A percentile compares a stretch with the other conserved stretches of the same genome.
These are phyloP conservation scores for Rhizopogon vesiculosus DNA, from an alignment of 768 basidiomycete species.

Conservation along the genomic window DNA sequence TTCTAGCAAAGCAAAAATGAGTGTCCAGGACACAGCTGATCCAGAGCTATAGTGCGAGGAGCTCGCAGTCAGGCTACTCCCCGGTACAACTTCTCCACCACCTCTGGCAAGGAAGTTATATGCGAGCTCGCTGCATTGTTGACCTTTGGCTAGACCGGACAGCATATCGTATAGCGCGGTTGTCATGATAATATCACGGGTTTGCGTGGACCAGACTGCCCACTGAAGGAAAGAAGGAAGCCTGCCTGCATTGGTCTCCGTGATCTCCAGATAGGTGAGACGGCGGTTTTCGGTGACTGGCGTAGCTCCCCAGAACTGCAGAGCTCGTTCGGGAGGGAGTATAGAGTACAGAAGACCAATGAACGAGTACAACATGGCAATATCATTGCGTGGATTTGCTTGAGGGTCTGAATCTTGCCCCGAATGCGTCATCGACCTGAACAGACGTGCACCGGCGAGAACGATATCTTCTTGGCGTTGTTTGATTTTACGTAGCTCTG, in stretches of 20 bases:
- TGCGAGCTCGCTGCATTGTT: conserved; percentile 79
- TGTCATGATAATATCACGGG: conserved; percentile 66
- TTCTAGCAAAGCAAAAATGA: conserved; percentile 71
- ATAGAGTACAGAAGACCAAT: conserved; percentile 76
- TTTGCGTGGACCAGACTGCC: conserved; percentile 84
- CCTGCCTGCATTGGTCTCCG: conserved; percentile 59
- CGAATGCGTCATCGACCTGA: conserved; percentile 39
- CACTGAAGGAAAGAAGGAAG: conserved; percentile 81
- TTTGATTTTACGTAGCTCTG: conserved; percentile 81
- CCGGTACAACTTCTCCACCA: conserved; percentile 63
- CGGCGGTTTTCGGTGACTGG: conserved; percentile 37
- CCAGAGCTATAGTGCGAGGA: conserved; percentile 43
- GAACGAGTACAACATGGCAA: conserved; percentile 79
- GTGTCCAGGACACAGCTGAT: conserved; percentile 70
- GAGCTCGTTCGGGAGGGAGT: conserved; percentile 67
- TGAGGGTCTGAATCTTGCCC: conserved; percentile 38
- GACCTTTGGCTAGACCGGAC: conserved; percentile 75
- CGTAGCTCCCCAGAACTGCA: conserved; percentile 83
- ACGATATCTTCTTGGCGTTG: conserved; percentile 85
- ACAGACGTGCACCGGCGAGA: conserved; percentile 55
- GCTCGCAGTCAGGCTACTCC: conserved; percentile 43
- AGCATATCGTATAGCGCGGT: conserved; percentile 89
- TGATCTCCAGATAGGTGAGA: conserved; percentile 50
- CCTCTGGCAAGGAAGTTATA: conserved; percentile 86
- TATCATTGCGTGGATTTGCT: conserved; percentile 67